Conservation (phyloP, 441 rosid species). For the Jatropha podagrica region DNA sequence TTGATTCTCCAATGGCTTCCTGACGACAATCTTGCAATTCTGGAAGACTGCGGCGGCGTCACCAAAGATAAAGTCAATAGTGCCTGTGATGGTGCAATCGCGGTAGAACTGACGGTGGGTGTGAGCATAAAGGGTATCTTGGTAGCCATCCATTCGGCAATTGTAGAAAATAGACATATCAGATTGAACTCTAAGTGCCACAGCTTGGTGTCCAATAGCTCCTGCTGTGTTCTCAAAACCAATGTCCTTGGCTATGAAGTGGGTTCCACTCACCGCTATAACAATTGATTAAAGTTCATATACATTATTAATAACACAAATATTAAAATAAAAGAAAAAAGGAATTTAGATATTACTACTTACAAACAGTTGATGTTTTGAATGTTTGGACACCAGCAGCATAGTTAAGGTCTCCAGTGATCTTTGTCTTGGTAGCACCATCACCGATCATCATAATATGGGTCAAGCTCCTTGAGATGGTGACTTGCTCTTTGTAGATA, state of each 20-base stretch:
- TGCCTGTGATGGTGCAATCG: slow-evolving; percentile 66
- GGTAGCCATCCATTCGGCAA: slow-evolving; percentile 65
- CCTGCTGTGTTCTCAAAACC: slow-evolving; percentile 81
- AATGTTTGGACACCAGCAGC: slow-evolving; percentile 48
- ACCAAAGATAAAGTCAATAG: slow-evolving; percentile 75
- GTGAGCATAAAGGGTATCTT: slow-evolving; percentile 74
- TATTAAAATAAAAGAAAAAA: too few species aligned
- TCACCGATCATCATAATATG: slow-evolving; percentile 69
- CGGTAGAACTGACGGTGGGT: slow-evolving; percentile 80
- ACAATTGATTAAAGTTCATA: too few species aligned
- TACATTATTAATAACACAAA: too few species aligned
- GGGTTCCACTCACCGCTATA: slow-evolving; percentile 48
- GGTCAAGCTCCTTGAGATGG: slow-evolving; percentile 32
- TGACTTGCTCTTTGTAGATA: slow-evolving; percentile 56
- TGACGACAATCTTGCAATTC: slow-evolving; percentile 53
- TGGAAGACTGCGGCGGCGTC: slow-evolving; percentile 58
- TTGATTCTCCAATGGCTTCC: slow-evolving; percentile 51
- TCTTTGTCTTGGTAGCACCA: slow-evolving; percentile 59
- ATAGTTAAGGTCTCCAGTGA: slow-evolving; percentile 55
- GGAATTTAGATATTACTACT: slow-evolving; percentile 13
- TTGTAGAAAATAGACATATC: slow-evolving; percentile 59
- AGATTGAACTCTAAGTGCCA: slow-evolving; percentile 59
- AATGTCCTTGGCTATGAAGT: slow-evolving; percentile 73
- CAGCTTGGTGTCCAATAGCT: slow-evolving; percentile 66
- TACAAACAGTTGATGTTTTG: slow-evolving; percentile 62